Base-by-base conservation (phyloP, 1,284 basidiomycete genomes). In the Cronartium ribicola region DNA sequence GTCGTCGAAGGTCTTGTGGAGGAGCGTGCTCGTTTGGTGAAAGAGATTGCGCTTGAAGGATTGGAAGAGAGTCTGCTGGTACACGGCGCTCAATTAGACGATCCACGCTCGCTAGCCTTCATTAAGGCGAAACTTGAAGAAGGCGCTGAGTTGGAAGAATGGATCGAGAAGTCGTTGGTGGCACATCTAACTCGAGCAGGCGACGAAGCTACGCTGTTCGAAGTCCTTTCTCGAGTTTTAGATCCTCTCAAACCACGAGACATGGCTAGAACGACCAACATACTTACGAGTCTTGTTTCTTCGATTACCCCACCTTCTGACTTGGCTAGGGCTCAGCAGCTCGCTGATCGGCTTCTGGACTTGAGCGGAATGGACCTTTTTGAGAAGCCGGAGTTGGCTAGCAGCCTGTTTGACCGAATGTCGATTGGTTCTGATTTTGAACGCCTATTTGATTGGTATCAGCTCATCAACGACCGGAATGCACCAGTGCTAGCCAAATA, bases 281-380 rank as follows among this genome's bases (percentile, higher is more conserved):
- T 71, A 11, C 10, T 71, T 10, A 46, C 46, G 20, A 60, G 44
- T 17, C 41, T 71, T 4, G 4, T 71, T 0, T n/a, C n/a, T 36
- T 61, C 60, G 17, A 37, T 71, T 7, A 13, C n/a, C 11, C 22
- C 44, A 37, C 43, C 67, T n/a, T 57, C 66, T 5, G 29, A 36
- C n/a, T 40, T 68, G 14, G n/a, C 29, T 29, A 11, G 0, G n/a
- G 61, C 51, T 61, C 20, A 44, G 3, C 40, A 43, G 7, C 40
- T 71, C 2, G 61, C 61, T 22, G 61, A 71, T 11, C 60, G 48
- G 4, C 36, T 71, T 20, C 61, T 41, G 8, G 43, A 65, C 10
- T 48, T 61, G 11, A 71, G 61, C n/a, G 44, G 39, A 5, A 13
- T 71, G 20, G 69, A 71, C 1, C 63, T 71, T 46, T 63, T 71